phyloP scores from a whole-genome alignment of 306 rosid species.

The Trifolium dubium region DNA sequence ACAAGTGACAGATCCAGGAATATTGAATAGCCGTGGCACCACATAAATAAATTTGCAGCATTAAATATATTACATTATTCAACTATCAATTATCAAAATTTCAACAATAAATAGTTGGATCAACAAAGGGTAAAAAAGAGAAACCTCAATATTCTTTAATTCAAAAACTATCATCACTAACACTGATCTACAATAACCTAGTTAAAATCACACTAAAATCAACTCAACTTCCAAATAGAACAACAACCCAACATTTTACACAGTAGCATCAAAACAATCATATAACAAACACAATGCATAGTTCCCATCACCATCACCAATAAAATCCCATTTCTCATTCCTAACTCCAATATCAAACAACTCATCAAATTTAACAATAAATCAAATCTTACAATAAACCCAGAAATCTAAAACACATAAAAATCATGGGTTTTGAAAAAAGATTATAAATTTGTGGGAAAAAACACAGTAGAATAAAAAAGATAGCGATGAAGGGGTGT shows the following conservation, averaged over 20 bases:
- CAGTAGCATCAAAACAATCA: background rate
- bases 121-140: background rate
- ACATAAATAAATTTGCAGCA: too few relatives aligned
- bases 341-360: background rate
- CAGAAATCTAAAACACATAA: background rate
- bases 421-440: slow-evolving; percentile 3
- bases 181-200: slow-evolving; percentile 35
- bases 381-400: slow-evolving; percentile 20
- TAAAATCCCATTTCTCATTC: slow-evolving; percentile 1
- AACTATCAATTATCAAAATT: too few relatives aligned
- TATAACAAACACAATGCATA: background rate
- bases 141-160: slow-evolving; percentile 6
- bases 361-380: background rate
- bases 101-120: background rate
- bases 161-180: background rate
- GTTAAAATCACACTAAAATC: background rate
- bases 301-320: background rate
- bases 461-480: background rate
- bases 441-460: background rate
- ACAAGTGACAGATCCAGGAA: too few relatives aligned
- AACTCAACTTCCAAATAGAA: slow-evolving; percentile 3
- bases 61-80: too few relatives aligned
- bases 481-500: background rate
- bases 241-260: background rate
- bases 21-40: too few relatives aligned